A percentile compares a stretch with the other conserved stretches of the same genome.
Evolutionary conservation across 305 asterid genomes (phyloP).

Genomic region (Plantago coronopus): DNA sequence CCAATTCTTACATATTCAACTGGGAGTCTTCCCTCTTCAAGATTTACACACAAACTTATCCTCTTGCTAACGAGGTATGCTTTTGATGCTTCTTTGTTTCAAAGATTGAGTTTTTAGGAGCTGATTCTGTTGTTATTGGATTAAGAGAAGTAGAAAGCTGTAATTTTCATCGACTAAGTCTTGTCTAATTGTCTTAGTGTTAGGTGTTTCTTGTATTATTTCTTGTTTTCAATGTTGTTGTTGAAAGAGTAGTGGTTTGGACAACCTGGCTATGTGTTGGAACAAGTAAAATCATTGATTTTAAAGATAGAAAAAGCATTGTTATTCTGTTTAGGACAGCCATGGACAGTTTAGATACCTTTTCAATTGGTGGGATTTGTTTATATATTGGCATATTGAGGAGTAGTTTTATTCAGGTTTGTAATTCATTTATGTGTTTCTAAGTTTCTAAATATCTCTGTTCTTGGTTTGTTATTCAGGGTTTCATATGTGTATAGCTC

Average conservation of each 20-base stretch:
- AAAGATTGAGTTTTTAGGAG: no score
- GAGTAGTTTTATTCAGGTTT: not conserved
- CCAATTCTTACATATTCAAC: no score
- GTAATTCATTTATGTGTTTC: not conserved
- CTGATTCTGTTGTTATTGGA: no score
- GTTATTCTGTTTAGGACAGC: conserved; percentile 1
- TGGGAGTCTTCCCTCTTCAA: no score
- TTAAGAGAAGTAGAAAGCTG: no score
- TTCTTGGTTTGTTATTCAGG: not conserved
- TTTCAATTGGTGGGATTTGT: not conserved
- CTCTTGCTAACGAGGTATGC: no score
- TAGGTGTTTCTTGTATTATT: not conserved
- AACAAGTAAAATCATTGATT: not conserved
- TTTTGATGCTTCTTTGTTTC: no score
- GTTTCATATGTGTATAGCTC: conserved; percentile 4
- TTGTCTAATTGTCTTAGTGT: no score
- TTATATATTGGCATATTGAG: not conserved
- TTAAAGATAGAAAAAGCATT: not conserved
- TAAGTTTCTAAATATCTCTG: conserved; percentile 2
- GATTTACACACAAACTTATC: no score
- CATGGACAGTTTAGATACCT: not conserved
- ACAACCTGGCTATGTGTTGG: conserved; percentile 9
- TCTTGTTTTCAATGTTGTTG: conserved; percentile 8
- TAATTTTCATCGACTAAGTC: no score
- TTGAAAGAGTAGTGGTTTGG: not conserved